Evolutionary conservation across 192 early-diverging fungal species (phyloP).

Genomic region (Coemansia interrupta): DNA sequence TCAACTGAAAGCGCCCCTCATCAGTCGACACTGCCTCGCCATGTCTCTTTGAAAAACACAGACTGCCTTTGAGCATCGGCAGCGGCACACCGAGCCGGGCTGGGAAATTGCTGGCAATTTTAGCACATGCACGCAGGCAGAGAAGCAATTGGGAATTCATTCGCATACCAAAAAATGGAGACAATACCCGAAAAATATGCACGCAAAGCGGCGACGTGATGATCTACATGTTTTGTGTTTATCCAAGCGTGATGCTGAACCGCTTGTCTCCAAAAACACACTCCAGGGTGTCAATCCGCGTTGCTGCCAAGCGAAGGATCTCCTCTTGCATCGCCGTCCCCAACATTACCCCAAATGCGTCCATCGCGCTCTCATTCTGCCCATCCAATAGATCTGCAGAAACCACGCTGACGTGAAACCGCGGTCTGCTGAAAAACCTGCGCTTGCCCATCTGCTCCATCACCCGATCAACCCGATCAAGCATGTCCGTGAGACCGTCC

Average conservation of each 20-base stretch:
- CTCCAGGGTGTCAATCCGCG: slow-evolving; percentile 35
- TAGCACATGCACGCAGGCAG: too few relatives aligned
- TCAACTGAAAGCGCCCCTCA: too few relatives aligned
- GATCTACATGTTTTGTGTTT: not conserved
- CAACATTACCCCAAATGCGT: slow-evolving; percentile 15
- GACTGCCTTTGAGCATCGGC: too few relatives aligned
- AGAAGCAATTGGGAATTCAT: too few relatives aligned
- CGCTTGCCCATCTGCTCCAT: slow-evolving; percentile 34
- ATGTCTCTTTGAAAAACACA: too few relatives aligned
- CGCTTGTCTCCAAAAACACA: slow-evolving; percentile 38
- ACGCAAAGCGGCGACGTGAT: too few relatives aligned
- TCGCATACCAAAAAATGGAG: too few relatives aligned
- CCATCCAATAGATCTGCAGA: slow-evolving; percentile 13
- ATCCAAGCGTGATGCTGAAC: slow-evolving; percentile 25
- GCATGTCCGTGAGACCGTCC: slow-evolving; percentile 14
- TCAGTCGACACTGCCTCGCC: too few relatives aligned
- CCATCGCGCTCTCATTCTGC: slow-evolving; percentile 6
- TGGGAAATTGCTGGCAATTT: too few relatives aligned
- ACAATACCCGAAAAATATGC: slow-evolving; percentile 2
- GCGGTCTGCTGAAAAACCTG: slow-evolving; percentile 34
- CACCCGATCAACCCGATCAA: slow-evolving; percentile 33
- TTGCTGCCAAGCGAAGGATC: slow-evolving; percentile 32
- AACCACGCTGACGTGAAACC: slow-evolving; percentile 46
- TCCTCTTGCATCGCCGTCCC: slow-evolving; percentile 33
- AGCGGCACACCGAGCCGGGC: too few relatives aligned